Conservation (phyloP, 2,329 filamentous ascomycete species). For the Aspergillus sp. region DNA sequence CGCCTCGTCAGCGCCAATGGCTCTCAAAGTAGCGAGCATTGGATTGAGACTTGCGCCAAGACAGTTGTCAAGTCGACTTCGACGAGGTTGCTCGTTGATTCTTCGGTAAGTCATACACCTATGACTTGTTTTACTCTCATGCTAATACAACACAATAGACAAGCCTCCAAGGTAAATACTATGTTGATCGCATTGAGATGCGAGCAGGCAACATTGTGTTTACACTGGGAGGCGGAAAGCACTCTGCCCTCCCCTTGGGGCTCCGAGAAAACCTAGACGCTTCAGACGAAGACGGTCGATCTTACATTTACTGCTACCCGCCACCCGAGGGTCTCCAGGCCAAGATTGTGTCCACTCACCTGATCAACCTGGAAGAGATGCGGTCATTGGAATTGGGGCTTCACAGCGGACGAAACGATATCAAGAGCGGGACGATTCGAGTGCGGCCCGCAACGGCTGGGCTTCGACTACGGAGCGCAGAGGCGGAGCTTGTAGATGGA, state of each 20-base stretch:
- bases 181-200: constrained; percentile 65
- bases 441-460: constrained; percentile 56
- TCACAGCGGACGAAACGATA: constrained; percentile 65
- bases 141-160: constrained; percentile 16
- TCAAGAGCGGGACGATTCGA: constrained; percentile 43
- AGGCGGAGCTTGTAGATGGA: constrained; percentile 40
- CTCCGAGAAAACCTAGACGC: constrained; percentile 29
- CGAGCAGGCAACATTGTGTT: constrained; percentile 36
- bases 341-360: constrained; percentile 57
- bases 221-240: constrained; percentile 21
- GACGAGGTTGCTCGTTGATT: constrained; percentile 46
- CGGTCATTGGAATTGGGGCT: constrained; percentile 70
- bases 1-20: constrained; percentile 50
- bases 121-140: neutral
- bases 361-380: constrained; percentile 72
- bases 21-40: constrained; percentile 57
- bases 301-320: constrained; percentile 68
- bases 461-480: constrained; percentile 49
- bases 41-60: constrained; percentile 48
- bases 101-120: constrained; percentile 33
- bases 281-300: constrained; percentile 43
- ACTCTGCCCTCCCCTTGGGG: constrained; percentile 26
- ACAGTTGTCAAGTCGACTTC: constrained; percentile 50
- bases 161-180: constrained; percentile 60
- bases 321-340: constrained; percentile 62